Conservation (phyloP, 257 asterid genomes). For the Lithospermum erythrorhizon region DNA sequence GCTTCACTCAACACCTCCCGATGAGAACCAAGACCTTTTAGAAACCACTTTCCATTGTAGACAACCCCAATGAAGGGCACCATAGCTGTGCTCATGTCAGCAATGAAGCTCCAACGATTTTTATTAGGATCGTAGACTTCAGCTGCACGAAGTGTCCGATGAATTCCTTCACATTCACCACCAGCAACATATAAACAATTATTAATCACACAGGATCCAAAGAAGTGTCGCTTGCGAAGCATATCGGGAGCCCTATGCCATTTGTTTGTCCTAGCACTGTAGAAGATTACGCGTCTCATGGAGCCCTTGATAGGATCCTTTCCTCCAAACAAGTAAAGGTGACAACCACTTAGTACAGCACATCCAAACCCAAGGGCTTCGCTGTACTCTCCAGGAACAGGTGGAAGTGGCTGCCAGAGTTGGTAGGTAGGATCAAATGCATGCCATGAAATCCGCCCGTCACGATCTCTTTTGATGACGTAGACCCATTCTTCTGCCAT, state of each 20-base stretch:
- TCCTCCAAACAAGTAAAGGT: slow-evolving; percentile 38
- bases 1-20: slow-evolving; percentile 39
- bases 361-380: slow-evolving; percentile 49
- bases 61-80: slow-evolving; percentile 44
- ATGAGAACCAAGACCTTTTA: slow-evolving; percentile 39
- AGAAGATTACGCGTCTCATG: slow-evolving; percentile 38
- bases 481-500: slow-evolving; percentile 49
- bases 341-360: slow-evolving; percentile 45
- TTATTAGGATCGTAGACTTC: slow-evolving; percentile 42
- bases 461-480: slow-evolving; percentile 39
- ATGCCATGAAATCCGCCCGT: slow-evolving; percentile 43
- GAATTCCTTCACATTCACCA: slow-evolving; percentile 45
- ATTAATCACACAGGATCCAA: slow-evolving; percentile 38
- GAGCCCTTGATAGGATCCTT: slow-evolving; percentile 38
- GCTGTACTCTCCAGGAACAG: slow-evolving; percentile 39
- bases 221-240: slow-evolving; percentile 40
- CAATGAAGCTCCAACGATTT: slow-evolving; percentile 35
- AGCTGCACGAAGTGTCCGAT: slow-evolving; percentile 43
- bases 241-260: slow-evolving; percentile 47
- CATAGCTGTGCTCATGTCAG: slow-evolving; percentile 45
- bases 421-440: slow-evolving; percentile 42
- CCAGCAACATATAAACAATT: slow-evolving; percentile 45
- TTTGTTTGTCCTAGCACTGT: slow-evolving; percentile 39
- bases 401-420: slow-evolving; percentile 46
- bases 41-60: slow-evolving; percentile 36